phyloP scores from a whole-genome alignment of 2,329 filamentous ascomycete genomes.

The Chrysoporthe puriensis region DNA sequence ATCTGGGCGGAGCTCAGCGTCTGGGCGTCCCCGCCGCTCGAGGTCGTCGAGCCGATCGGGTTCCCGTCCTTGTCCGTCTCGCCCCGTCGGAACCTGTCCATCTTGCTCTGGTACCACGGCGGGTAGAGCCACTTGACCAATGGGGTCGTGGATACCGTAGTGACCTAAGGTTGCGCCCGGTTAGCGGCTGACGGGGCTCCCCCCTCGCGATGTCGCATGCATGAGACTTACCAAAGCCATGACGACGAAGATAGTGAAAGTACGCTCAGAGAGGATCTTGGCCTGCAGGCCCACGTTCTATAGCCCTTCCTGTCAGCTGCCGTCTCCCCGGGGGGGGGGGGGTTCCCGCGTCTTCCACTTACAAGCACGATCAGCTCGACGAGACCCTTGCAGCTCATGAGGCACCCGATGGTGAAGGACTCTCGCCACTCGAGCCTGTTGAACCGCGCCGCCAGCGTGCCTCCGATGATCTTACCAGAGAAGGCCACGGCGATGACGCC shows the following conservation, averaged over 20 bases:
- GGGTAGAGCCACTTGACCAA: conserved; percentile 76
- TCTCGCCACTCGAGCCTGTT: conserved; percentile 89
- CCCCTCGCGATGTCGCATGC: background rate
- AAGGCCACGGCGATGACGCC: conserved; percentile 83
- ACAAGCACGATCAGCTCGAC: conserved; percentile 95
- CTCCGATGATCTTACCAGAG: conserved; percentile 81
- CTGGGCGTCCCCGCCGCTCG: conserved; percentile 33
- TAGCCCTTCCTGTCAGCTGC: conserved; percentile 22
- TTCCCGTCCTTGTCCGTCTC: conserved; percentile 83
- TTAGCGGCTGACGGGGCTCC: background rate
- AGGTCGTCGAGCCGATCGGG: conserved; percentile 40
- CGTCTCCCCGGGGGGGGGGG: background rate
- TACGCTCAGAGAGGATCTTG: conserved; percentile 75
- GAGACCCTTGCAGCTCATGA: conserved; percentile 97
- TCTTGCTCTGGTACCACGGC: conserved; percentile 58
- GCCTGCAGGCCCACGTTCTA: conserved; percentile 79
- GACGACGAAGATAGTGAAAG: conserved; percentile 92
- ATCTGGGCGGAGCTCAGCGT: conserved; percentile 48
- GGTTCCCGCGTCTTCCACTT: conserved; percentile 38
- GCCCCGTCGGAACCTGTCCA: conserved; percentile 68
- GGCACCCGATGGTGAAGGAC: conserved; percentile 80
- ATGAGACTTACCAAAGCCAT: conserved; percentile 70
- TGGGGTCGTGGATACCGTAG: conserved; percentile 83
- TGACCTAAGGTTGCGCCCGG: conserved; percentile 50
- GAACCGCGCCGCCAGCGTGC: conserved; percentile 74